A percentile compares a stretch with the other conserved stretches of the same genome.
These are phyloP conservation scores for Yamadazyma taylorii DNA, from an alignment of 1,139 yeast genomes.

Conservation along the genomic window DNA sequence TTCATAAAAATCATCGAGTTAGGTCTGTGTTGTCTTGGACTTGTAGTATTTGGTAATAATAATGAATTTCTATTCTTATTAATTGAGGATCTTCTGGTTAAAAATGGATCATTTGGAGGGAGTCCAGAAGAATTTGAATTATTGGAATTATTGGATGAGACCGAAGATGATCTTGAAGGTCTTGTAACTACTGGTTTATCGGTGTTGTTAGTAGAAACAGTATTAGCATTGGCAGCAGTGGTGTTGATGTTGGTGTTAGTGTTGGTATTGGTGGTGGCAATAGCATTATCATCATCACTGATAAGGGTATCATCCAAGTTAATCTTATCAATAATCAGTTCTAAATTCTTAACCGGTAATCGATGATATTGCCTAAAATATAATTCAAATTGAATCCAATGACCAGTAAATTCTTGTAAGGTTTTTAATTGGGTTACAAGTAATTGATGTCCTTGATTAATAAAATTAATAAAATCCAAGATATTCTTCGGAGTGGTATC, in stretches of 20 bases:
- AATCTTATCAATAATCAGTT: background rate
- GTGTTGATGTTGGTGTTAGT: slow-evolving; percentile 17
- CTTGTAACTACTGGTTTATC: slow-evolving; percentile 20
- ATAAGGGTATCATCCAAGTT: background rate
- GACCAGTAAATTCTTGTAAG: slow-evolving; percentile 34
- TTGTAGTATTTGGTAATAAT: slow-evolving; percentile 8
- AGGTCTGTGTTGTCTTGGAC: slow-evolving; percentile 24
- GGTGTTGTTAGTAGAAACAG: too few relatives aligned
- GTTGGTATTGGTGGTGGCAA: background rate
- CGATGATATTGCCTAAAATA: slow-evolving; percentile 35
- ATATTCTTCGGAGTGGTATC: slow-evolving; percentile 37
- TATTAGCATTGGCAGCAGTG: too few relatives aligned
- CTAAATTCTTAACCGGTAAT: slow-evolving; percentile 2
- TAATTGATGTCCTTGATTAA: slow-evolving; percentile 29
- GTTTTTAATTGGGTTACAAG: slow-evolving; percentile 24
- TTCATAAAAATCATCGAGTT: slow-evolving; percentile 29
- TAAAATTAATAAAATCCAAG: slow-evolving; percentile 40
- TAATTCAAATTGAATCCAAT: slow-evolving; percentile 40
- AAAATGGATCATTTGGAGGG: slow-evolving; percentile 6
- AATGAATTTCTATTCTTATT: slow-evolving; percentile 21
- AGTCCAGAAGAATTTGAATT: slow-evolving; percentile 3
- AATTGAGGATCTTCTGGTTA: slow-evolving; percentile 18
- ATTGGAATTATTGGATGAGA: slow-evolving; percentile 19
- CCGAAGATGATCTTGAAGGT: slow-evolving; percentile 31
- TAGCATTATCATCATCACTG: slow-evolving; percentile 5